Evolutionary conservation across 169 alveolate genomes (phyloP), one percentile per base, ranked within the genome.

Genomic region (Theileria equi): DNA sequence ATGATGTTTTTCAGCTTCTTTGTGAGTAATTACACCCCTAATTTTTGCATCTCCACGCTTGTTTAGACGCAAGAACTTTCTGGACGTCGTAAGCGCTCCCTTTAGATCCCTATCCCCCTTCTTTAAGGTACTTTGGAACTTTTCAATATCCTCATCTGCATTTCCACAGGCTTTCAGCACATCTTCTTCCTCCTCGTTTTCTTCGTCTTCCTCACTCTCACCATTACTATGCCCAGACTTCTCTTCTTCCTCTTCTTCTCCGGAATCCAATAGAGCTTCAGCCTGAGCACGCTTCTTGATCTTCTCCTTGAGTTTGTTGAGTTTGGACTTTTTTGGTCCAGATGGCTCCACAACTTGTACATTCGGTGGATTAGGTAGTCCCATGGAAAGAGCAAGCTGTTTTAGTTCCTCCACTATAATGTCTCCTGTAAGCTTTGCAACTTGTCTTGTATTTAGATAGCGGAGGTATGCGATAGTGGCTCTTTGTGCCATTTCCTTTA

Each of bases 401-500:
- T 67, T 36, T 10, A 77, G 60, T 5, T 65, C 61, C 0, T 68
- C 69, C 4, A 77, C 65, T 19, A 77, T 40, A 1, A 34, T 71
- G 13, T 19, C 25, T 29, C 61, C 72, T n/a, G 71, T 40, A 10
- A 61, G 70, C 0, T 54, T 59, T n/a, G 47, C 50, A 21, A 53
- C 41, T 21, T 49, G 17, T 21, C 86, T 43, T 1, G 86, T 67
- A 1, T 66, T 25, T n/a, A 77, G 62, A 40, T 67, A 66, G n/a
- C 86, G 43, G 52, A 66, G 64, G 52, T 77, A 62, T 17, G 86
- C 81, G 25, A 68, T 60, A 11, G 53, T 58, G 17, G 86, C 74
- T 1, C 86, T 65, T 58, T 77, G 86, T 3, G 86, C 86, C 36
- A 66, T 59, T 49, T 66, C 81, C 63, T 77, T 77, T 6, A 77